Percentiles rank a stretch among this genome's conserved stretches.
These are phyloP conservation scores for Corymbia citriodora DNA, from an alignment of 441 rosid genomes.

Conservation along the genomic window DNA sequence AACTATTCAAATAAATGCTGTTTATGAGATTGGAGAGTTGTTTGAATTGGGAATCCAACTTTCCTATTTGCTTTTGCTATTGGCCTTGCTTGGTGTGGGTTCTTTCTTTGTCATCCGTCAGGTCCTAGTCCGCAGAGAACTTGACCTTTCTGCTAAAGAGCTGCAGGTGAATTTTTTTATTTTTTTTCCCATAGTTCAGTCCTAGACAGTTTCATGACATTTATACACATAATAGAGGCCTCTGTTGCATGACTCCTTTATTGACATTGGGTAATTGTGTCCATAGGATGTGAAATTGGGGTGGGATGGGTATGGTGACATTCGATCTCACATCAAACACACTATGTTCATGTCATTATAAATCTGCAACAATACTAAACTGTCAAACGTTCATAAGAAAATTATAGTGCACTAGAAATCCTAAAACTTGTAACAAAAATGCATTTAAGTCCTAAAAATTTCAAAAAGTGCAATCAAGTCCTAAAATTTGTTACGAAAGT, in stretches of 20 bases:
- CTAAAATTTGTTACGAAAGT: too few species aligned
- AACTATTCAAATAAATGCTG: constrained; percentile 25
- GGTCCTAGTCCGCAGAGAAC: constrained; percentile 94
- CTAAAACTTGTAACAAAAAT: too few species aligned
- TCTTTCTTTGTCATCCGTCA: constrained; percentile 91
- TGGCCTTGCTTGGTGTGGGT: constrained; percentile 86
- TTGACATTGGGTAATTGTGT: background rate
- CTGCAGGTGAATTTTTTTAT: constrained; percentile 53
- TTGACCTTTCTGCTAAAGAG: constrained; percentile 96
- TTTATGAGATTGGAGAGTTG: constrained; percentile 74
- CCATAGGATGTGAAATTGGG: background rate
- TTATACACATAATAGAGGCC: background rate
- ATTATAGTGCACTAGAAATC: background rate
- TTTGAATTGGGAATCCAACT: constrained; percentile 92
- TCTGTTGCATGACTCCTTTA: background rate
- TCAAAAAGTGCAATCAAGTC: too few species aligned
- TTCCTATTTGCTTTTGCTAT: constrained; percentile 70
- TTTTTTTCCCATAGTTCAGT: background rate
- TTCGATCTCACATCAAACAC: background rate
- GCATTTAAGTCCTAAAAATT: too few species aligned
- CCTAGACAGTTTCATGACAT: background rate
- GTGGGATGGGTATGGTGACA: background rate
- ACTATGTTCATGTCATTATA: background rate
- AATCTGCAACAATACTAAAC: background rate
- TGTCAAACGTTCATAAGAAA: background rate